phyloP scores from a whole-genome alignment of 148 eudicot species.

The Rhododendron ferrugineum region DNA sequence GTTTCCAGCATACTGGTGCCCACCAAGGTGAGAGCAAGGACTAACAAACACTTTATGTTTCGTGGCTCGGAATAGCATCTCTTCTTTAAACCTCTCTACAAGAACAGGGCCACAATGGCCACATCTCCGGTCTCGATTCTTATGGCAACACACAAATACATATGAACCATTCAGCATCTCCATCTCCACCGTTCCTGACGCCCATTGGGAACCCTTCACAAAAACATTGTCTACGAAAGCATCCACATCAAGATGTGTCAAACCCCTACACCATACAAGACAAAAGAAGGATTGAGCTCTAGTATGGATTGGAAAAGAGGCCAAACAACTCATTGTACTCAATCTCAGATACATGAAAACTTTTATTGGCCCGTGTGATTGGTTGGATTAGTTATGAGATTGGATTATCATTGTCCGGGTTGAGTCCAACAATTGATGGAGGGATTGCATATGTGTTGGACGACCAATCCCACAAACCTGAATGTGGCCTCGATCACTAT shows the following conservation, averaged over 20 bases:
- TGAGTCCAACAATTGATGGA: too few species aligned
- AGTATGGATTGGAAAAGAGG: background rate
- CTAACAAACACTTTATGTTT: constrained; percentile 12
- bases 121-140: constrained; percentile 14
- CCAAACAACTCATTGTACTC: too few species aligned
- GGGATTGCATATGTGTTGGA: too few species aligned
- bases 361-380: too few species aligned
- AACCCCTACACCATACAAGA: background rate
- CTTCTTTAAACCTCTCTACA: constrained; percentile 5
- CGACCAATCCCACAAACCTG: too few species aligned
- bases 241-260: constrained; percentile 15
- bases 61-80: constrained; percentile 2
- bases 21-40: constrained; percentile 16
- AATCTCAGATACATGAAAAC: background rate
- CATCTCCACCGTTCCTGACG: background rate
- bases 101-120: constrained; percentile 10
- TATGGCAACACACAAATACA: constrained; percentile 14
- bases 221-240: constrained; percentile 6
- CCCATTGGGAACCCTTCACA: background rate
- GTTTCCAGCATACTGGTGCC: constrained; percentile 16
- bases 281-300: background rate
- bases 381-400: too few species aligned
- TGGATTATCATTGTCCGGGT: too few species aligned
- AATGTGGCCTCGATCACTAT: too few species aligned
- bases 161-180: constrained; percentile 7